phyloP scores from a whole-genome alignment of 805 yeast species.

The Nakazawaea holstii region DNA sequence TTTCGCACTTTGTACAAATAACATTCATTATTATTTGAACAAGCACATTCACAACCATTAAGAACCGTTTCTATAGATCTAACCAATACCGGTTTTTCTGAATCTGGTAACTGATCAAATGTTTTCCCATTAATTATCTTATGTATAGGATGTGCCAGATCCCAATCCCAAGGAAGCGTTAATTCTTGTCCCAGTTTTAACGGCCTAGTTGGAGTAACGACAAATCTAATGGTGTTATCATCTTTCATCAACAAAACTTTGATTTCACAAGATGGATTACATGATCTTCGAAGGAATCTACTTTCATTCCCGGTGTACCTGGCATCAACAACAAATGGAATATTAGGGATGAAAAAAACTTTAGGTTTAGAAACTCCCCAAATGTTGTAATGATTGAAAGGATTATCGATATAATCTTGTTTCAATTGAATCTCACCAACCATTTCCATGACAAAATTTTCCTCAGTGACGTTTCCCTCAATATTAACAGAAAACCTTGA shows the following conservation, averaged over 20 bases:
- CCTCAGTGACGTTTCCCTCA: conserved; percentile 33
- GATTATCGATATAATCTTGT: conserved; percentile 55
- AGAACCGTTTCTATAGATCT: conserved; percentile 59
- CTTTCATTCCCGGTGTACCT: conserved; percentile 72
- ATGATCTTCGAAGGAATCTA: conserved; percentile 69
- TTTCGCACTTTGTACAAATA: conserved; percentile 55
- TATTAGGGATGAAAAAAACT: conserved; percentile 49
- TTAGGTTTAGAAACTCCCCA: conserved; percentile 68
- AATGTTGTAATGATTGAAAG: conserved; percentile 68
- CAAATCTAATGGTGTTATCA: conserved; percentile 37
- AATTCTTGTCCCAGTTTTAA: conserved; percentile 67
- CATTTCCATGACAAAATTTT: conserved; percentile 52
- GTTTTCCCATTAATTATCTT: conserved; percentile 40
- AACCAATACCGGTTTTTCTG: conserved; percentile 49
- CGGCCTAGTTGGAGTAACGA: conserved; percentile 49
- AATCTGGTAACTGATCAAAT: conserved; percentile 50
- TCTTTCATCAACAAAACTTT: conserved; percentile 41
- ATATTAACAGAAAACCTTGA: conserved; percentile 61
- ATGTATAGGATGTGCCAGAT: conserved; percentile 65
- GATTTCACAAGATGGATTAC: conserved; percentile 71
- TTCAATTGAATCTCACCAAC: conserved; percentile 71
- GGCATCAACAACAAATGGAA: conserved; percentile 73
- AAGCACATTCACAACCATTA: conserved; percentile 60
- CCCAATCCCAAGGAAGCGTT: conserved; percentile 89
- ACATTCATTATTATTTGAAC: conserved; percentile 47